A percentile compares a stretch with the other conserved stretches of the same genome.
These are phyloP conservation scores for Paragyromitra xinjiangensis DNA, from an alignment of 495 filamentous ascomycete species.

Conservation along the genomic window DNA sequence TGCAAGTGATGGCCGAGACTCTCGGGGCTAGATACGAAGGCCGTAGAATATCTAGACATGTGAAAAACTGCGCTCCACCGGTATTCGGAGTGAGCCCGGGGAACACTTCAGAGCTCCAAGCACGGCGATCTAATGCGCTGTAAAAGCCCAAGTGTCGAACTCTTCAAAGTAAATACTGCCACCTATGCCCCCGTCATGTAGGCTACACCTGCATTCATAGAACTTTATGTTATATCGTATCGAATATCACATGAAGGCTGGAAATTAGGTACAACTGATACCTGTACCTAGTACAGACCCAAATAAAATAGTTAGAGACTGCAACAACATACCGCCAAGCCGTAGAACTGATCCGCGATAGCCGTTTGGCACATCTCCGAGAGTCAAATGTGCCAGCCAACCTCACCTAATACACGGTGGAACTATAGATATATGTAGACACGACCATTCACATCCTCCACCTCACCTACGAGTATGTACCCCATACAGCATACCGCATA, in stretches of 20 bases:
- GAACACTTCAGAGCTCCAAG: not conserved
- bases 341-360: not conserved
- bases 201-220: not conserved
- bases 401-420: not conserved
- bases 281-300: slow-evolving; percentile 1
- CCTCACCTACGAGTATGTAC: slow-evolving; percentile 10
- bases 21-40: slow-evolving; percentile 13
- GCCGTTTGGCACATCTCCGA: not conserved
- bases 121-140: slow-evolving; percentile 14
- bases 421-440: slow-evolving; percentile 2
- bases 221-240: not conserved
- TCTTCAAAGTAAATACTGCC: slow-evolving; percentile 7
- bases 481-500: slow-evolving; percentile 18
- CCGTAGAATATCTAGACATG: not conserved
- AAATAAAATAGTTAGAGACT: slow-evolving; percentile 7
- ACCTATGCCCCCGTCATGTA: slow-evolving; percentile 10
- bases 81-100: not conserved
- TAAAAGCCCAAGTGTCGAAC: slow-evolving; percentile 17
- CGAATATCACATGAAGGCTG: not conserved
- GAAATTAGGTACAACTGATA: slow-evolving; percentile 10
- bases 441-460: not conserved
- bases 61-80: slow-evolving; percentile 8
- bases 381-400: not conserved
- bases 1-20: slow-evolving; percentile 20
- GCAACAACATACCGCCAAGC: slow-evolving; percentile 2